These are phyloP conservation scores for Gillenia trifoliata DNA, from an alignment of 306 rosid species.

Conservation along the genomic window DNA sequence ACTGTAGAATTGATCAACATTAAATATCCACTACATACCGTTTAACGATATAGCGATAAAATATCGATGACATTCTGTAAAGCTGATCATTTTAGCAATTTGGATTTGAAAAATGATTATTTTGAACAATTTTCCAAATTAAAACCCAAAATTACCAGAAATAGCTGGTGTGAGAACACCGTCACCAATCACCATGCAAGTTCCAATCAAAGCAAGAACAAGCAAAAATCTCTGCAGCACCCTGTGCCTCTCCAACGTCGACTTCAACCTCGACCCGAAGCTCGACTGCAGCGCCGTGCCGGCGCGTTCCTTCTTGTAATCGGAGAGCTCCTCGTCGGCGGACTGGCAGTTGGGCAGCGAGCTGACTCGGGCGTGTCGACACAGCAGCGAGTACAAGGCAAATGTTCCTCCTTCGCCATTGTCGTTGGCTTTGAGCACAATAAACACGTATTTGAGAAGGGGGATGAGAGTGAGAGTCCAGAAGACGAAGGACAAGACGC, in stretches of 20 bases:
- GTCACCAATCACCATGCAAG: conserved; percentile 98
- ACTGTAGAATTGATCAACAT: not conserved
- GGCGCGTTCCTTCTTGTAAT: conserved; percentile 43
- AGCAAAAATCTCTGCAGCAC: conserved; percentile 74
- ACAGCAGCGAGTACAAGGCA: conserved; percentile 82
- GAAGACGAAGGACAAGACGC: conserved; percentile 83
- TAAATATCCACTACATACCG: not conserved
- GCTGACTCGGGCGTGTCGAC: conserved; percentile 76
- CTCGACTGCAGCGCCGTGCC: conserved; percentile 23
- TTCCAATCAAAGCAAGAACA: conserved; percentile 82
- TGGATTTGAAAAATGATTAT: not conserved
- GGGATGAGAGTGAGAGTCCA: conserved; percentile 89
- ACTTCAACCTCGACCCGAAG: conserved; percentile 44
- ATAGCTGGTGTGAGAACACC: conserved; percentile 90
- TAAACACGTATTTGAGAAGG: conserved; percentile 74
- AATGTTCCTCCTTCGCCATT: conserved; percentile 99
- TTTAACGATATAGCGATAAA: not conserved
- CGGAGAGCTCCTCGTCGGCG: conserved; percentile 67
- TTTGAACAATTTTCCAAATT: not conserved
- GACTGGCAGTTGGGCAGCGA: conserved; percentile 67
- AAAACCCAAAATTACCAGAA: conserved; percentile 50
- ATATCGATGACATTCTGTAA: not conserved
- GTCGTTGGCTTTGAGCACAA: conserved; percentile 83
- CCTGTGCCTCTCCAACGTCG: conserved; percentile 58
- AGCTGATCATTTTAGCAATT: not conserved